phyloP scores from a whole-genome alignment of 495 filamentous ascomycete genomes.

The Tetracladium setigerum region DNA sequence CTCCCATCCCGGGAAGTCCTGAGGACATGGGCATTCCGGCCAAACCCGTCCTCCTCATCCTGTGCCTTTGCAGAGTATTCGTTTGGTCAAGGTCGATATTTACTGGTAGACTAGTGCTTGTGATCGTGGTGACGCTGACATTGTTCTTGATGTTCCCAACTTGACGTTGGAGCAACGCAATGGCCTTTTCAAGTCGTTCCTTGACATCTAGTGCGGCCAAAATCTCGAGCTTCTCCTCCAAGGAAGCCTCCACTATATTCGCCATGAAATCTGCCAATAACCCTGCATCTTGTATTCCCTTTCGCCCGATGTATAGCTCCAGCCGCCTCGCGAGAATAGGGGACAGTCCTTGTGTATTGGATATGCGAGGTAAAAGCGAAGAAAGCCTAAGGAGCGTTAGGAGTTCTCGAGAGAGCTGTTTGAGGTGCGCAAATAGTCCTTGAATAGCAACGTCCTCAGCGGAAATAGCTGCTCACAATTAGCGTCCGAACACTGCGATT shows the following conservation, averaged over 20 bases:
- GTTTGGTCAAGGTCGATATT: conserved; percentile 44
- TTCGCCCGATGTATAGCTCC: conserved; percentile 74
- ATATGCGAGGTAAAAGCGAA: conserved; percentile 57
- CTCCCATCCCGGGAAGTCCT: conserved; percentile 22
- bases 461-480: conserved; percentile 23
- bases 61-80: conserved; percentile 44
- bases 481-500: conserved; percentile 1
- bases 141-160: conserved; percentile 74
- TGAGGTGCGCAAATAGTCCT: conserved; percentile 69
- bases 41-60: conserved; percentile 44
- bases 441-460: conserved; percentile 48
- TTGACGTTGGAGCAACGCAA: conserved; percentile 73
- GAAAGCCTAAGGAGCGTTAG: conserved; percentile 71
- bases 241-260: conserved; percentile 73
- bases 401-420: conserved; percentile 75
- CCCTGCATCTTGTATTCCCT: conserved; percentile 71
- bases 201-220: conserved; percentile 69
- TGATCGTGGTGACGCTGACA: conserved; percentile 67
- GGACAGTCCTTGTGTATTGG: conserved; percentile 54
- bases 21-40: conserved; percentile 37
- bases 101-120: conserved; percentile 48
- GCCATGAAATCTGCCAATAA: conserved; percentile 94
- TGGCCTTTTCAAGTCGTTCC: conserved; percentile 67
- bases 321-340: conserved; percentile 78
- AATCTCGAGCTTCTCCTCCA: conserved; percentile 84